These are phyloP conservation scores for Porcisia deanei DNA, from an alignment of 208 protist species.

Conservation along the genomic window DNA sequence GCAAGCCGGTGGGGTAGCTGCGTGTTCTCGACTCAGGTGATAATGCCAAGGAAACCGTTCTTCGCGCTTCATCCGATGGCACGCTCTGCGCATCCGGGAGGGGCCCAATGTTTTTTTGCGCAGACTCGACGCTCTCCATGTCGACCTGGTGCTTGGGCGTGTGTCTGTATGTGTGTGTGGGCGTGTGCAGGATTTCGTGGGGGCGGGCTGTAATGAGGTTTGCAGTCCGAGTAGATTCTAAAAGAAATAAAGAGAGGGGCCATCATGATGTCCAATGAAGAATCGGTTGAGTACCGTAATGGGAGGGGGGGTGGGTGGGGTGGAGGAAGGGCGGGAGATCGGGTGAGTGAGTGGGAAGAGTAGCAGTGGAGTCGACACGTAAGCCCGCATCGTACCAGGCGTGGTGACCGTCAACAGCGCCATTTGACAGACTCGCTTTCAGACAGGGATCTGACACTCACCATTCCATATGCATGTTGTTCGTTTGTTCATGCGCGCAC, in stretches of 20 bases:
- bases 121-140: slow-evolving; percentile 8
- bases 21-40: no score
- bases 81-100: not conserved
- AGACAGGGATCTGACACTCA: not conserved
- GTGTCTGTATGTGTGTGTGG: not conserved
- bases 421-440: not conserved
- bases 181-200: not conserved
- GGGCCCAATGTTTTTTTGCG: not conserved
- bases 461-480: not conserved
- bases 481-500: not conserved
- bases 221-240: not conserved
- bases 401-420: not conserved
- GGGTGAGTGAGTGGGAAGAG: not conserved
- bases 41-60: not conserved
- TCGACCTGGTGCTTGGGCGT: not conserved
- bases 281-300: not conserved
- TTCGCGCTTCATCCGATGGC: not conserved
- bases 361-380: not conserved
- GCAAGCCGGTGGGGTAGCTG: not conserved
- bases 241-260: no score
- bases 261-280: not conserved
- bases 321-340: not conserved
- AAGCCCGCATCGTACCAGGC: not conserved
- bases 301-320: no score
- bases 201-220: not conserved